Percentiles rank a stretch among this genome's conserved stretches.
Evolutionary conservation across 1,139 yeast genomes (phyloP).

Genomic region (Nadsonia commutata): DNA sequence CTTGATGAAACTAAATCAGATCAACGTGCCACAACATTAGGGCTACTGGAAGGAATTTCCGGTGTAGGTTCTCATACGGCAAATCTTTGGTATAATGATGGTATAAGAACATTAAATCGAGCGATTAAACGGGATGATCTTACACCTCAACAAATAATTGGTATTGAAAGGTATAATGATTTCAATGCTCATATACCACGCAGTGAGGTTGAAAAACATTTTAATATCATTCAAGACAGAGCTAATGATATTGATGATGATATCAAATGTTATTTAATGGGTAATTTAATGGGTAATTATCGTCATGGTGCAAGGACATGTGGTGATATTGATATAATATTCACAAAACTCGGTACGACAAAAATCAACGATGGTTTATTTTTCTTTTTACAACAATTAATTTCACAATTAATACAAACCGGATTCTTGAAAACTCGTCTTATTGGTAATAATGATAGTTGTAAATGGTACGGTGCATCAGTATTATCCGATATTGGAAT

Average conservation of each 20-base stretch:
- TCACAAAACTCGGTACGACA: slow-evolving; percentile 24
- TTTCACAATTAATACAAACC: neutral
- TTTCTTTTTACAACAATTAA: neutral
- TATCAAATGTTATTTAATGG: slow-evolving; percentile 16
- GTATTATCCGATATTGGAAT: slow-evolving; percentile 15
- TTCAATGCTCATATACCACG: slow-evolving; percentile 36
- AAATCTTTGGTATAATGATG: slow-evolving; percentile 28
- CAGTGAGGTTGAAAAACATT: slow-evolving; percentile 32
- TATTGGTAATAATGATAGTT: slow-evolving; percentile 1
- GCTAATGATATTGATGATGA: slow-evolving; percentile 26
- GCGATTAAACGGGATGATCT: slow-evolving; percentile 23
- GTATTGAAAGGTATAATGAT: slow-evolving; percentile 37
- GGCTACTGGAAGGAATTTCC: slow-evolving; percentile 31
- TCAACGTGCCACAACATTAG: slow-evolving; percentile 19
- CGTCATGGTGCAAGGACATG: slow-evolving; percentile 34
- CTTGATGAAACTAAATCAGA: slow-evolving; percentile 20
- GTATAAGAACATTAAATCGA: slow-evolving; percentile 30
- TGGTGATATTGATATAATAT: slow-evolving; percentile 46
- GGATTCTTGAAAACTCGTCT: neutral
- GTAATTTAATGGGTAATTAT: slow-evolving; percentile 43
- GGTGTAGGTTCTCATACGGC: slow-evolving; percentile 42
- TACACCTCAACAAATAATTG: slow-evolving; percentile 28
- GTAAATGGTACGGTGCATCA: slow-evolving; percentile 26
- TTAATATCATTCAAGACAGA: slow-evolving; percentile 22
- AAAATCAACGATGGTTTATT: neutral